Percentiles rank a stretch among this genome's conserved stretches.
These are phyloP conservation scores for Oldenlandia corymbosa DNA, from an alignment of 257 asterid genomes.

Conservation along the genomic window DNA sequence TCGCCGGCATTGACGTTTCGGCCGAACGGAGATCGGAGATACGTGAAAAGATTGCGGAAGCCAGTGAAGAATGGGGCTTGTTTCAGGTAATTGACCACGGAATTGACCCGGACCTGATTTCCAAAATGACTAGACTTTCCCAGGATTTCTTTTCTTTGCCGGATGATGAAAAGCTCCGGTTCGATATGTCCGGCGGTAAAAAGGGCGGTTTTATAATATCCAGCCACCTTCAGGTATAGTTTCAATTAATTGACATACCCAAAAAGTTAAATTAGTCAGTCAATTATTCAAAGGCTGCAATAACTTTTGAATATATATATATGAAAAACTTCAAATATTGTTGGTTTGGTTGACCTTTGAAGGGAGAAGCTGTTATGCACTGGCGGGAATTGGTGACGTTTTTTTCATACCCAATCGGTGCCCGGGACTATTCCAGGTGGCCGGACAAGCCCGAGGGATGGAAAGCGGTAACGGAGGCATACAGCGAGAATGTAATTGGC, in stretches of 20 bases:
- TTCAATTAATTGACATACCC: too few relatives aligned
- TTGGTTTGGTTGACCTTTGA: not conserved
- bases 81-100: slow-evolving; percentile 84
- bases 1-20: slow-evolving; percentile 40
- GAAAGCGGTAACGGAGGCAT: too few relatives aligned
- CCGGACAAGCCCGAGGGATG: too few relatives aligned
- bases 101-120: slow-evolving; percentile 30
- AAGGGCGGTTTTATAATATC: slow-evolving; percentile 81
- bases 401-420: slow-evolving; percentile 58
- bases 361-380: slow-evolving; percentile 81
- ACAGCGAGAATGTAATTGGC: too few relatives aligned
- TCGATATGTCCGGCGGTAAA: slow-evolving; percentile 74
- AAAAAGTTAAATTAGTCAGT: too few relatives aligned
- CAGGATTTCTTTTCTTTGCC: slow-evolving; percentile 54
- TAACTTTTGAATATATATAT: too few relatives aligned
- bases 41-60: slow-evolving; percentile 46
- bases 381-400: slow-evolving; percentile 90
- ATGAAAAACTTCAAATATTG: too few relatives aligned
- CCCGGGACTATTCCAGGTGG: slow-evolving; percentile 26
- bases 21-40: slow-evolving; percentile 39
- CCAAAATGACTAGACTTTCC: slow-evolving; percentile 46
- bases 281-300: too few relatives aligned
- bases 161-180: slow-evolving; percentile 50
- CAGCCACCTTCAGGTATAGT: slow-evolving; percentile 69
- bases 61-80: slow-evolving; percentile 87